Evolutionary conservation across 2,329 filamentous ascomycete genomes (phyloP).

Genomic region (Fusarium praegraminearum): DNA sequence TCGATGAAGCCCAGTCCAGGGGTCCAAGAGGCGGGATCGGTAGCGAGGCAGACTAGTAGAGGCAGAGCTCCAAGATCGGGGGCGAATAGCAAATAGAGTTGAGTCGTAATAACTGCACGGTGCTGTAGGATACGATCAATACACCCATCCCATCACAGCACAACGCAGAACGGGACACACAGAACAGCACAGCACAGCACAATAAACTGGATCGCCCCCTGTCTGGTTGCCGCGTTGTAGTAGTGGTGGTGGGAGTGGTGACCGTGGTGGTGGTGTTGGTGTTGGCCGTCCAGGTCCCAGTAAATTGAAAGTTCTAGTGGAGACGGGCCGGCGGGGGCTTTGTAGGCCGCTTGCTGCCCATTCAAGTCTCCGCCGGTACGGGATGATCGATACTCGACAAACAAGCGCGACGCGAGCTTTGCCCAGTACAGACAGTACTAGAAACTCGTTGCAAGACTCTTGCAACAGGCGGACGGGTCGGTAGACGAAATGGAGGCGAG

Average conservation of each 20-base stretch:
- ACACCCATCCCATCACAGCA: slow-evolving; percentile 7
- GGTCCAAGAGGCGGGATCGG: slow-evolving; percentile 38
- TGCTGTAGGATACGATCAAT: slow-evolving; percentile 15
- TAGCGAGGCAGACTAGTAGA: slow-evolving; percentile 29
- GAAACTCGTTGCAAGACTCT: slow-evolving; percentile 18
- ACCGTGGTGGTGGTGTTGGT: slow-evolving; percentile 43
- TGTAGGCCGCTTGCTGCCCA: slow-evolving; percentile 38
- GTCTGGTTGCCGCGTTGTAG: slow-evolving; percentile 44
- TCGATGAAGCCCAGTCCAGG: slow-evolving; percentile 26
- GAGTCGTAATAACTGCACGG: slow-evolving; percentile 26
- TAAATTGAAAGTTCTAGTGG: slow-evolving; percentile 44
- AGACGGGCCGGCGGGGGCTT: slow-evolving; percentile 35
- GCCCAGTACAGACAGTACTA: slow-evolving; percentile 7
- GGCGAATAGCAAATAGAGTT: slow-evolving; percentile 33
- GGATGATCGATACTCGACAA: slow-evolving; percentile 44
- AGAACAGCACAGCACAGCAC: slow-evolving; percentile 5
- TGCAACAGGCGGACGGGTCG: slow-evolving; percentile 27
- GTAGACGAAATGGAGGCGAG: slow-evolving; percentile 33
- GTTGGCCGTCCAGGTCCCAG: slow-evolving; percentile 36
- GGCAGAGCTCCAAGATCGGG: slow-evolving; percentile 31
- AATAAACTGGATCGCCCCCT: slow-evolving; percentile 40
- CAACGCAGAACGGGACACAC: not conserved
- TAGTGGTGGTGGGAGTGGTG: slow-evolving; percentile 45
- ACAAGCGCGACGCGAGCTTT: slow-evolving; percentile 37
- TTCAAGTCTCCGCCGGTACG: slow-evolving; percentile 22